These are phyloP conservation scores for Aspergillus haitiensis DNA, from an alignment of 495 filamentous ascomycete genomes.

Conservation along the genomic window DNA sequence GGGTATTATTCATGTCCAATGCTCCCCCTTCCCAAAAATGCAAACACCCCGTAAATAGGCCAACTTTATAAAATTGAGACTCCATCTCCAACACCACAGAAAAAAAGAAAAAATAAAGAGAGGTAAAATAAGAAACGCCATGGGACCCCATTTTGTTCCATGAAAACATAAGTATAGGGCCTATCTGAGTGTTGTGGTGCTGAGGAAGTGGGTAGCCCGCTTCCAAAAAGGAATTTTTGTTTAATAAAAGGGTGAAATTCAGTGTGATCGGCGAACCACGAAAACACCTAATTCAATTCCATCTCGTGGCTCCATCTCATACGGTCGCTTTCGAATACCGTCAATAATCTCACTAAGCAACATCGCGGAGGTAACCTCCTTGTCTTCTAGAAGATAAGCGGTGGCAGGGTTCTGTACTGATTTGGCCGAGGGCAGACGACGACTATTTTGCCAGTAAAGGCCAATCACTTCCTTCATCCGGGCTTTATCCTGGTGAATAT, in stretches of 20 bases:
- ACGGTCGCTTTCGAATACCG: slow-evolving; percentile 54
- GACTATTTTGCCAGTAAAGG: slow-evolving; percentile 56
- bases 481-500: slow-evolving; percentile 67
- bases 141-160: slow-evolving; percentile 20
- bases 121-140: slow-evolving; percentile 27
- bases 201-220: too few species aligned
- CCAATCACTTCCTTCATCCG: slow-evolving; percentile 62
- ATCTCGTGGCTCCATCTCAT: slow-evolving; percentile 45
- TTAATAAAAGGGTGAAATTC: slow-evolving; percentile 2
- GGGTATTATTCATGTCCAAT: slow-evolving; percentile 24
- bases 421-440: slow-evolving; percentile 43
- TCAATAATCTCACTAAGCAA: slow-evolving; percentile 65
- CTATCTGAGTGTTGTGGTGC: too few species aligned
- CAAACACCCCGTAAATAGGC: neutral
- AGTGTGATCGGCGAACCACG: slow-evolving; percentile 55
- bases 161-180: slow-evolving; percentile 7
- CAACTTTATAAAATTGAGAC: slow-evolving; percentile 8
- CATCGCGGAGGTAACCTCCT: slow-evolving; percentile 53
- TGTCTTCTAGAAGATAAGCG: slow-evolving; percentile 35
- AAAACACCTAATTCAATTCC: slow-evolving; percentile 65
- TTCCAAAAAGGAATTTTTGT: too few species aligned
- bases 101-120: too few species aligned
- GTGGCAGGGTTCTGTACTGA: slow-evolving; percentile 32
- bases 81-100: slow-evolving; percentile 16
- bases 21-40: neutral